Percentiles rank a stretch among this genome's conserved stretches.
These are phyloP conservation scores for Beauveria scarabaeidicola DNA, from an alignment of 2,329 filamentous ascomycete genomes.

Conservation along the genomic window DNA sequence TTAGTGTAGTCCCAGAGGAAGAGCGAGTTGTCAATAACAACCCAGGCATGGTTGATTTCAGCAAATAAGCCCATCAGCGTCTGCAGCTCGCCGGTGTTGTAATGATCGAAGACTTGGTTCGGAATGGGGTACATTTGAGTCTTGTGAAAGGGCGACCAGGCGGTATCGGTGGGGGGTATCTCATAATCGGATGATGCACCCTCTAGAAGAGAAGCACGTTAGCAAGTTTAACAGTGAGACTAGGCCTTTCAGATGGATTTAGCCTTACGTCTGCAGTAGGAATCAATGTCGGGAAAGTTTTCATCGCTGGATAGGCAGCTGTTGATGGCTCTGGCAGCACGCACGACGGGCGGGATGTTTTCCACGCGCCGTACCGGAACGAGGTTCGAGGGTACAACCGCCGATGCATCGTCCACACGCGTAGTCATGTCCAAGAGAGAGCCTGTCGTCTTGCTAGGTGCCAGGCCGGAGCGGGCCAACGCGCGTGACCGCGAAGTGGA, in stretches of 20 bases:
- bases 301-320: constrained; percentile 66
- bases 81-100: constrained; percentile 76
- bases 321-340: constrained; percentile 78
- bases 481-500: constrained; percentile 8
- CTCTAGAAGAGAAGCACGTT: constrained; percentile 43
- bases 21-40: constrained; percentile 88
- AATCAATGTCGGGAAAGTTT: constrained; percentile 81
- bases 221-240: constrained; percentile 13
- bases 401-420: constrained; percentile 13
- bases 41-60: constrained; percentile 90
- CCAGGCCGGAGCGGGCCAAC: constrained; percentile 1
- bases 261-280: constrained; percentile 74
- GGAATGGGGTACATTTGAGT: constrained; percentile 82
- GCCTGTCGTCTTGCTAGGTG: neutral
- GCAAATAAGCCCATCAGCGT: constrained; percentile 96
- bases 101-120: constrained; percentile 84
- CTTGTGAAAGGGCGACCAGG: constrained; percentile 87
- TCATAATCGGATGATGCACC: constrained; percentile 91
- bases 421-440: constrained; percentile 1
- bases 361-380: constrained; percentile 37
- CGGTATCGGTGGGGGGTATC: constrained; percentile 53
- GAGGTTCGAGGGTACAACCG: constrained; percentile 24
- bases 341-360: constrained; percentile 59
- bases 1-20: constrained; percentile 98
- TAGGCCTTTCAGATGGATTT: neutral